phyloP scores from a whole-genome alignment of 768 basidiomycete species.

The Thelephora aurantiotincta region DNA sequence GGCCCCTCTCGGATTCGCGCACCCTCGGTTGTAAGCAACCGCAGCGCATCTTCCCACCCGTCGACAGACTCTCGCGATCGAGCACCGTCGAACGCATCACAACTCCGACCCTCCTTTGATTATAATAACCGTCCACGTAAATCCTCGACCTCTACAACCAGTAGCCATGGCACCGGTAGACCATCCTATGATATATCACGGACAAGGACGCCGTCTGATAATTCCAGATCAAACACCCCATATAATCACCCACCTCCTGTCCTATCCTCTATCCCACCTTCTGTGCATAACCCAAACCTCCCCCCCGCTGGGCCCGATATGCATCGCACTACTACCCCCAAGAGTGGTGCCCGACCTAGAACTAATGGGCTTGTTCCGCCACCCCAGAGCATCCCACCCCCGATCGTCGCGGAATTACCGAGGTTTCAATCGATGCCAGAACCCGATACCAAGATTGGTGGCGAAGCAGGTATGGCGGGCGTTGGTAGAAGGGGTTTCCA shows the following conservation, averaged over 20 bases:
- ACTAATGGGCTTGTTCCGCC: background rate
- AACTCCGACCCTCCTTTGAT: constrained; percentile 1
- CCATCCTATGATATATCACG: background rate
- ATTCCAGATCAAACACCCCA: background rate
- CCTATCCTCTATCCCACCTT: background rate
- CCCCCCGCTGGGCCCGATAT: background rate
- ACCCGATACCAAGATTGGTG: constrained; percentile 60
- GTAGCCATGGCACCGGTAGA: background rate
- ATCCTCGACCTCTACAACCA: background rate
- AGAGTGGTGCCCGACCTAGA: constrained; percentile 3
- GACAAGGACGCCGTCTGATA: background rate
- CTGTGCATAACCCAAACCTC: background rate
- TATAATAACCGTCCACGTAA: background rate
- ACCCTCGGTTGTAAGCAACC: constrained; percentile 13
- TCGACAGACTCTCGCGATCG: constrained; percentile 6
- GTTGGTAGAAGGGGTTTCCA: constrained; percentile 76
- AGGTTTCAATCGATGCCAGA: constrained; percentile 14
- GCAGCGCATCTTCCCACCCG: constrained; percentile 2
- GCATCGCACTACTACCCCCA: constrained; percentile 2
- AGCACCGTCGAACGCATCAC: constrained; percentile 5
- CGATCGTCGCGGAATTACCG: constrained; percentile 2
- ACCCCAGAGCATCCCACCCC: constrained; percentile 1
- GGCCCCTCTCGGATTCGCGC: constrained; percentile 4
- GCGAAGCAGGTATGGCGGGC: constrained; percentile 81
- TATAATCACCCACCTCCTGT: background rate